Evolutionary conservation across 768 basidiomycete genomes (phyloP).

Genomic region (Xanthoconium purpureum): DNA sequence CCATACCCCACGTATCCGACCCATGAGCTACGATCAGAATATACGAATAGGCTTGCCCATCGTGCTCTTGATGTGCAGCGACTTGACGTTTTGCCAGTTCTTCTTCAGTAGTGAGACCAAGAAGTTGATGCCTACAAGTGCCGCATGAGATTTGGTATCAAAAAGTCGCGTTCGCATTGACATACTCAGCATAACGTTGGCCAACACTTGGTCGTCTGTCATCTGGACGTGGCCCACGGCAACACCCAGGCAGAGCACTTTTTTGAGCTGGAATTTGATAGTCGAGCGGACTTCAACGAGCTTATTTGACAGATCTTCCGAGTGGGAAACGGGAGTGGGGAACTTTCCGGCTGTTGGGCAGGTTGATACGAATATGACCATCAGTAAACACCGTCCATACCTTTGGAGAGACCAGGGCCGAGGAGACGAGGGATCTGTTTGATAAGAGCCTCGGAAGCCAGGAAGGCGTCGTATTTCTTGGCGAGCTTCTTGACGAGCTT

Average conservation of each 20-base stretch:
- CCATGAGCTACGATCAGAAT: slow-evolving; percentile 51
- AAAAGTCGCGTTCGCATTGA: not conserved
- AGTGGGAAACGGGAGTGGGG: slow-evolving; percentile 93
- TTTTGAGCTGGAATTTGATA: slow-evolving; percentile 99
- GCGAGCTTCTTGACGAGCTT: slow-evolving; percentile 99
- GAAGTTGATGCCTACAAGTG: slow-evolving; percentile 91
- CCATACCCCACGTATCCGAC: slow-evolving; percentile 16
- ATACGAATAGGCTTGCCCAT: slow-evolving; percentile 98
- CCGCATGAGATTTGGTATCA: slow-evolving; percentile 4
- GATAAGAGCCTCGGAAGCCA: slow-evolving; percentile 95
- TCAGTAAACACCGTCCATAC: slow-evolving; percentile 36
- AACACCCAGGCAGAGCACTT: slow-evolving; percentile 97
- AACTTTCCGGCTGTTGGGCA: slow-evolving; percentile 84
- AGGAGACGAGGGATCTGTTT: slow-evolving; percentile 99
- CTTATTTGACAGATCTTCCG: slow-evolving; percentile 88
- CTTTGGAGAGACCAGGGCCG: slow-evolving; percentile 99
- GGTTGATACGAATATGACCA: not conserved
- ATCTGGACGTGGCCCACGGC: slow-evolving; percentile 98
- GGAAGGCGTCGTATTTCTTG: slow-evolving; percentile 99
- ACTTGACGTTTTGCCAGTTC: slow-evolving; percentile 99
- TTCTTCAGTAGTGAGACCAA: slow-evolving; percentile 98
- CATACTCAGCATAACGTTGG: slow-evolving; percentile 95
- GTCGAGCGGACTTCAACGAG: slow-evolving; percentile 94
- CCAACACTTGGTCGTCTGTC: slow-evolving; percentile 95
- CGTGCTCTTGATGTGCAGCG: slow-evolving; percentile 96